Base-by-base conservation (phyloP, 352 stramenopile species). In the Phytophthora fragariaefolia region DNA sequence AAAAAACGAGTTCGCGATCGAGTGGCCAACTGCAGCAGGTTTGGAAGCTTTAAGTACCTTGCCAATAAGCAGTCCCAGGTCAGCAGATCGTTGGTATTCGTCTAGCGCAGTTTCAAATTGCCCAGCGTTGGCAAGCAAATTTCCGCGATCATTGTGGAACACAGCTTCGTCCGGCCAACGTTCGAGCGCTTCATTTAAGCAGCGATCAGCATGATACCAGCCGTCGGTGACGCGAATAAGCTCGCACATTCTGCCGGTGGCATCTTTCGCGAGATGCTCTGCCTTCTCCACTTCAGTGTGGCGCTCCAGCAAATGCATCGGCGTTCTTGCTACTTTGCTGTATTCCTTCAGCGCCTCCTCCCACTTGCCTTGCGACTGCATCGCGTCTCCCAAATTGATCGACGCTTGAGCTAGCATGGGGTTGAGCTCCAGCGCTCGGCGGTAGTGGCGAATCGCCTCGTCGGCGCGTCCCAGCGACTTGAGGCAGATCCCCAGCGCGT, bases 91-190 rank as follows among this genome's bases (percentile, higher is more conserved):
- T 45, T 90, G 56, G 34, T 87, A 92, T 50, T 91, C 83, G 30
- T 76, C 52, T 20, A 89, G 40, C 4, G 85, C 85, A 13, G 52
- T 62, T 43, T 92, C 82, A 58, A 91, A 89, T 34, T 89, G 76
- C 0, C 80, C 79, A 2, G 71, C 77, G 20, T 76, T 71, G 0
- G 85, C 51, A 13, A 91, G 46, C 58, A 92, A 60, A 42, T 89
- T 77, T 2, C 86, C 86, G 4, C 75, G 78, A 12, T 91, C 82
- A 58, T 89, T 85, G 42, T 76, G 73, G 61, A 93, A 90, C 13
- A 60, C 32, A 1, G 80, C 40, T 27, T 91, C 76, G n/a, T 83
- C 45, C 1, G 82, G 84, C 71, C 82, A 94, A 13, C 67, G 68
- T 48, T 64, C 49, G 8, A 86, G 63, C 1, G 80, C 75, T 13